Conservation (phyloP, 179 eudicot species). For the Heliamphora pulchella region DNA sequence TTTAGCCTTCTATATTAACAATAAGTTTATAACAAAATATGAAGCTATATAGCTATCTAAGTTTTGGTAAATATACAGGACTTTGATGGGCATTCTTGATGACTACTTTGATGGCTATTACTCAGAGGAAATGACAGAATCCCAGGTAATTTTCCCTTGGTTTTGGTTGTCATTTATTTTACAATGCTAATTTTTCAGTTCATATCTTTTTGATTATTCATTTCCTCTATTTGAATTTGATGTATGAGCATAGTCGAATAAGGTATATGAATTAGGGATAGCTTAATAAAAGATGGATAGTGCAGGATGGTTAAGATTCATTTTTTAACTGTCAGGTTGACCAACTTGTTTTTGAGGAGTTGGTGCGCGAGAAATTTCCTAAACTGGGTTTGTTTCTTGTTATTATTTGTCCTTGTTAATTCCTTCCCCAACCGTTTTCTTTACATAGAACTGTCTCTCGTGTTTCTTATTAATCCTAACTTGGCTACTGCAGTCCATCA, state of each 20-base stretch:
- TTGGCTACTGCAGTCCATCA: slow-evolving; percentile 66
- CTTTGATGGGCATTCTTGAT: slow-evolving; percentile 84
- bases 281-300: background rate
- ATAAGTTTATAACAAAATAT: background rate
- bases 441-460: background rate
- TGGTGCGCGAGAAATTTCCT: slow-evolving; percentile 91
- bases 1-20: slow-evolving; percentile 9
- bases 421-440: background rate
- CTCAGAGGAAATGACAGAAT: slow-evolving; percentile 94
- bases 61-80: slow-evolving; percentile 41
- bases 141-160: slow-evolving; percentile 53
- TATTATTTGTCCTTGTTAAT: background rate
- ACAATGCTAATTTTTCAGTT: background rate
- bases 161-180: slow-evolving; percentile 10
- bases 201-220: background rate
- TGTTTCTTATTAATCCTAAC: slow-evolving; percentile 14
- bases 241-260: background rate
- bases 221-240: slow-evolving; percentile 1
- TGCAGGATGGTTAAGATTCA: background rate
- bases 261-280: slow-evolving; percentile 6
- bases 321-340: slow-evolving; percentile 55
- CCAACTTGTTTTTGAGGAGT: slow-evolving; percentile 93
- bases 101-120: slow-evolving; percentile 97
- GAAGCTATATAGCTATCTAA: slow-evolving; percentile 5
- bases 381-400: slow-evolving; percentile 65